Conservation (phyloP, 768 basidiomycete genomes). For the Amanita subjunquillea region DNA sequence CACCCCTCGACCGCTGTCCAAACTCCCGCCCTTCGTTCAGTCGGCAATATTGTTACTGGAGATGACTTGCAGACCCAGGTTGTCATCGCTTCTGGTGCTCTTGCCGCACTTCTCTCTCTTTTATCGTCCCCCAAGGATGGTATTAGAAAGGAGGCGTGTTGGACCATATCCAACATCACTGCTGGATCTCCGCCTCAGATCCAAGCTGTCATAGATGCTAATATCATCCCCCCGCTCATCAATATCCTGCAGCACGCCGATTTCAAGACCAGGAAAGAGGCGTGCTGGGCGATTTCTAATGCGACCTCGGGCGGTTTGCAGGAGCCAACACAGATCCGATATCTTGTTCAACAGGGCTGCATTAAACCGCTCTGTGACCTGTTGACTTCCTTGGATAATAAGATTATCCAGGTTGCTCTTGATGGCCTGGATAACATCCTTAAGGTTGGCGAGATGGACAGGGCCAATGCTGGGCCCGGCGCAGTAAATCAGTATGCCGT, state of each 20-base stretch:
- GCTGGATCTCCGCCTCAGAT: slow-evolving; percentile 97
- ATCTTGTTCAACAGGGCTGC: slow-evolving; percentile 95
- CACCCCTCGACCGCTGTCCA: slow-evolving; percentile 92
- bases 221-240: slow-evolving; percentile 96
- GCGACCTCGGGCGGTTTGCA: slow-evolving; percentile 96
- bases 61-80: slow-evolving; percentile 99
- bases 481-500: slow-evolving; percentile 88
- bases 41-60: slow-evolving; percentile 98
- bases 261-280: slow-evolving; percentile 99
- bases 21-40: slow-evolving; percentile 95
- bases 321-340: slow-evolving; percentile 94
- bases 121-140: slow-evolving; percentile 97
- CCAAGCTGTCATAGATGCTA: slow-evolving; percentile 94
- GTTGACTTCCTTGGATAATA: slow-evolving; percentile 98
- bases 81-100: slow-evolving; percentile 94
- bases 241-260: slow-evolving; percentile 97
- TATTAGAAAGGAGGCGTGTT: slow-evolving; percentile 98
- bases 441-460: slow-evolving; percentile 96
- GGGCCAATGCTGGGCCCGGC: slow-evolving; percentile 68
- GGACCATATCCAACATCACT: slow-evolving; percentile 99
- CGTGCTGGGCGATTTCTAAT: slow-evolving; percentile 99
- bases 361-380: slow-evolving; percentile 98
- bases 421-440: slow-evolving; percentile 98
- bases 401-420: slow-evolving; percentile 96
- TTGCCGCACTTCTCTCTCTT: slow-evolving; percentile 86